phyloP scores from a whole-genome alignment of 768 basidiomycete genomes.

The Boletus huronensis region DNA sequence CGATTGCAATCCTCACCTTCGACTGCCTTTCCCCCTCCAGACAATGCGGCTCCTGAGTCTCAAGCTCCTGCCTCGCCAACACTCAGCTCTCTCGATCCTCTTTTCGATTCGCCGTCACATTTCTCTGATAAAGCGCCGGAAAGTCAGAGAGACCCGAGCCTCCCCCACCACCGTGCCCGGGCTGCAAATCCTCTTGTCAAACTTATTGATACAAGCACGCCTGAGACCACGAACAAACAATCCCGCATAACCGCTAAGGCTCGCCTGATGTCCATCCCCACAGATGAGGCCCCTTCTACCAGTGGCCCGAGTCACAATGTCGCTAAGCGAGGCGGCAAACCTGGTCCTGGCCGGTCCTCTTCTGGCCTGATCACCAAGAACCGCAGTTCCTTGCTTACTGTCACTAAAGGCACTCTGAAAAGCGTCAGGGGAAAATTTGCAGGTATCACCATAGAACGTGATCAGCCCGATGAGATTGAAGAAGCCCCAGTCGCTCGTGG shows the following conservation, averaged over 20 bases:
- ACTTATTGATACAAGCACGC: slow-evolving; percentile 38
- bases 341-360: slow-evolving; percentile 54
- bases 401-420: slow-evolving; percentile 48
- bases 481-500: neutral
- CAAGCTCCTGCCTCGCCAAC: slow-evolving; percentile 12
- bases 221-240: slow-evolving; percentile 26
- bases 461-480: slow-evolving; percentile 22
- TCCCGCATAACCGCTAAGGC: slow-evolving; percentile 50
- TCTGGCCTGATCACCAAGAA: slow-evolving; percentile 38
- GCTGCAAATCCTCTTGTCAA: slow-evolving; percentile 53
- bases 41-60: neutral
- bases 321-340: slow-evolving; percentile 27
- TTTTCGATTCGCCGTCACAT: slow-evolving; percentile 28
- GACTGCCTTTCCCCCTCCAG: neutral
- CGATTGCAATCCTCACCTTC: neutral
- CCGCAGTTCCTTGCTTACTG: slow-evolving; percentile 52
- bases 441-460: slow-evolving; percentile 9
- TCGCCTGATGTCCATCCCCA: slow-evolving; percentile 34
- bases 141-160: neutral
- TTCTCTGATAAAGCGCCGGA: slow-evolving; percentile 7
- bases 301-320: slow-evolving; percentile 6
- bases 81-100: slow-evolving; percentile 19
- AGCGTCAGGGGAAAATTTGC: slow-evolving; percentile 46
- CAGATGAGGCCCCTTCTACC: slow-evolving; percentile 6
- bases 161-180: slow-evolving; percentile 45